Evolutionary conservation across 2,329 filamentous ascomycete genomes (phyloP).

Genomic region (Penicillium sp.): DNA sequence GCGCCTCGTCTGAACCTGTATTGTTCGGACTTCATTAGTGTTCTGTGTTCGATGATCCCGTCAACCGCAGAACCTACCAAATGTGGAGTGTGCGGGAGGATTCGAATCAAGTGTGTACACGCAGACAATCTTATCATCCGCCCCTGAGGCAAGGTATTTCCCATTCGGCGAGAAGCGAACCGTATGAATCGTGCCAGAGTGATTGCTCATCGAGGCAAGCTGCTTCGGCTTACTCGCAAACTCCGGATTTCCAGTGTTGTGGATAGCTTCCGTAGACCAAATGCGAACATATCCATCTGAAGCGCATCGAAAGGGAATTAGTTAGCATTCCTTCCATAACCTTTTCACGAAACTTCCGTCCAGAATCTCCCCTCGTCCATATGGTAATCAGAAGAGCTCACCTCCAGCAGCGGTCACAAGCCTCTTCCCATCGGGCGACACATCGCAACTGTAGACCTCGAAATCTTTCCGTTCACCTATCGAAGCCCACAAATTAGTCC

Average conservation of each 20-base stretch:
- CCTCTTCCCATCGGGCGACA: conserved; percentile 89
- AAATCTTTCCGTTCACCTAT: conserved; percentile 94
- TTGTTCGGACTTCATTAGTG: conserved; percentile 16
- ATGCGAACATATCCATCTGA: conserved; percentile 93
- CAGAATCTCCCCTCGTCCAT: background rate
- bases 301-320: conserved; percentile 3
- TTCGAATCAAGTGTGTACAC: conserved; percentile 89
- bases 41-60: conserved; percentile 9
- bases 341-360: background rate
- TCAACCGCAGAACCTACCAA: conserved; percentile 61
- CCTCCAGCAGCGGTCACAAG: conserved; percentile 92
- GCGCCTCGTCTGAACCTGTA: conserved; percentile 78
- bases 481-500: conserved; percentile 24
- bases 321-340: conserved; percentile 14
- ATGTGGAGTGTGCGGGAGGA: conserved; percentile 75
- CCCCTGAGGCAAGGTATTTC: conserved; percentile 92
- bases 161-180: conserved; percentile 96
- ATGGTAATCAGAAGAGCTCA: conserved; percentile 48
- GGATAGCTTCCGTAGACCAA: conserved; percentile 95
- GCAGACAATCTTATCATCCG: conserved; percentile 98
- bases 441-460: conserved; percentile 97
- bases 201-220: conserved; percentile 96
- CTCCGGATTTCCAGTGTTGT: conserved; percentile 72
- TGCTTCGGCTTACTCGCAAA: conserved; percentile 81
- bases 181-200: conserved; percentile 94